These are phyloP conservation scores for Amanita molliuscula DNA, from an alignment of 768 basidiomycete species.

Conservation along the genomic window DNA sequence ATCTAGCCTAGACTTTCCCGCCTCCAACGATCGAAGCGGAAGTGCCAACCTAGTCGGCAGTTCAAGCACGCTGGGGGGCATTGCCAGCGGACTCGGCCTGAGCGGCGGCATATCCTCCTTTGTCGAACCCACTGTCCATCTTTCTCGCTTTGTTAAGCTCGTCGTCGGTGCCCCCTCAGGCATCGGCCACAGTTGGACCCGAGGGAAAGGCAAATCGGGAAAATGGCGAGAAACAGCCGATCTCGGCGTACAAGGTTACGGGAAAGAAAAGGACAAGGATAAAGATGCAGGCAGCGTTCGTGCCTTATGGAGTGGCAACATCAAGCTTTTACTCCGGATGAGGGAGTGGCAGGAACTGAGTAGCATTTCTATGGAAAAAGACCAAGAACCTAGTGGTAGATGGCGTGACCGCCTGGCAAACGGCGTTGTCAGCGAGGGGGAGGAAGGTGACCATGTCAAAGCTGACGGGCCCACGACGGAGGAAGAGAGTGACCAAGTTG, in stretches of 20 bases:
- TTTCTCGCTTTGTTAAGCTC: conserved; percentile 39
- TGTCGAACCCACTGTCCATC: conserved; percentile 38
- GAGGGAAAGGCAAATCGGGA: conserved; percentile 1
- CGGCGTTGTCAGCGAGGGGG: conserved; percentile 30
- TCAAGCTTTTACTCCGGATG: conserved; percentile 24
- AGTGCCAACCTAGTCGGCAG: conserved; percentile 24
- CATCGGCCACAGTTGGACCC: not conserved
- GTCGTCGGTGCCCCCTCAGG: conserved; percentile 19
- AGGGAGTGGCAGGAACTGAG: conserved; percentile 24
- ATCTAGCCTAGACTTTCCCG: conserved; percentile 1
- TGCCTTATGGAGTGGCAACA: conserved; percentile 35
- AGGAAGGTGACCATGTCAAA: conserved; percentile 16
- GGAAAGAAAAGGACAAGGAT: conserved; percentile 17
- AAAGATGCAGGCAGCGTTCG: conserved; percentile 27
- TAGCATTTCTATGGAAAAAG: conserved; percentile 5
- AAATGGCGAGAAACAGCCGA: conserved; percentile 4
- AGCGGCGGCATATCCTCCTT: conserved; percentile 31
- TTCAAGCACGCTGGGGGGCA: conserved; percentile 5
- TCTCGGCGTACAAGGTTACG: conserved; percentile 12
- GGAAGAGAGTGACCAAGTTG: conserved; percentile 32
- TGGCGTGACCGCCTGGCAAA: conserved; percentile 15
- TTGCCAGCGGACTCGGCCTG: conserved; percentile 24
- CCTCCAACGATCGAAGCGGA: conserved; percentile 15
- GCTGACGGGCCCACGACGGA: conserved; percentile 30
- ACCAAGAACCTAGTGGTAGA: conserved; percentile 11